Percentiles rank a stretch among this genome's conserved stretches.
These are phyloP conservation scores for Aureococcus anophagefferens DNA, from an alignment of 108 stramenopile genomes.

Conservation along the genomic window DNA sequence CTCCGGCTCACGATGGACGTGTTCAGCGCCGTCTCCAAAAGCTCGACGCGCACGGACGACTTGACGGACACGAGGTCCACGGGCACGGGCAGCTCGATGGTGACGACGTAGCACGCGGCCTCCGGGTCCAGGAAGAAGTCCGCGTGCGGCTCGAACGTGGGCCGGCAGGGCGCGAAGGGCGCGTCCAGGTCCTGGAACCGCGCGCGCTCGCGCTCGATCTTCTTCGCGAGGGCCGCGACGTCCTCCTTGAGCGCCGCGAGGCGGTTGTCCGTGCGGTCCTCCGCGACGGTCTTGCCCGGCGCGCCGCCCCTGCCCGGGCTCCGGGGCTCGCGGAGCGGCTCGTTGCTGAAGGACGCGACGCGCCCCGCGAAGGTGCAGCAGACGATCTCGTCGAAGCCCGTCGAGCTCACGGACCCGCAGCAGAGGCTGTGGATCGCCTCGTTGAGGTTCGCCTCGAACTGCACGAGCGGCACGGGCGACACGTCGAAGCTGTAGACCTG, in stretches of 20 bases:
- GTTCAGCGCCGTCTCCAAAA: slow-evolving; percentile 11
- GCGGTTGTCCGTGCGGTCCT: background rate
- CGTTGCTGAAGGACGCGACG: slow-evolving; percentile 26
- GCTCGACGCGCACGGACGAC: slow-evolving; percentile 12
- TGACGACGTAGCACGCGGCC: slow-evolving; percentile 22
- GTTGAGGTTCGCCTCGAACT: slow-evolving; percentile 22
- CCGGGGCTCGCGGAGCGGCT: slow-evolving; percentile 19
- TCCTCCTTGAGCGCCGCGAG: slow-evolving; percentile 7
- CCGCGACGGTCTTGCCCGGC: too few species aligned
- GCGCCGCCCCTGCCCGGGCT: too few species aligned
- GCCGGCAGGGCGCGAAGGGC: slow-evolving; percentile 5
- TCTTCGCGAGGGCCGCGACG: slow-evolving; percentile 12
- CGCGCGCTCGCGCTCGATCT: slow-evolving; percentile 4
- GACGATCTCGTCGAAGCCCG: slow-evolving; percentile 21
- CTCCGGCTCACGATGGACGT: background rate
- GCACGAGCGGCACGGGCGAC: background rate
- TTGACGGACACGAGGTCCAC: slow-evolving; percentile 29
- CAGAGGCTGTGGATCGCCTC: slow-evolving; percentile 30
- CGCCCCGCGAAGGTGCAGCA: slow-evolving; percentile 23
- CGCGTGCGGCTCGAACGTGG: slow-evolving; percentile 22
- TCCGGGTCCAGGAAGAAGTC: slow-evolving; percentile 20
- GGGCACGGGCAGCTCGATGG: slow-evolving; percentile 27
- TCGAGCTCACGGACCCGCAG: slow-evolving; percentile 19
- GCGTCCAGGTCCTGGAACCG: background rate
- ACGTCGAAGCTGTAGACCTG: slow-evolving; percentile 9